Percentiles rank a stretch among this genome's conserved stretches.
phyloP scores from a whole-genome alignment of 192 early-diverging fungal species.

The Backusella tuberculispora region DNA sequence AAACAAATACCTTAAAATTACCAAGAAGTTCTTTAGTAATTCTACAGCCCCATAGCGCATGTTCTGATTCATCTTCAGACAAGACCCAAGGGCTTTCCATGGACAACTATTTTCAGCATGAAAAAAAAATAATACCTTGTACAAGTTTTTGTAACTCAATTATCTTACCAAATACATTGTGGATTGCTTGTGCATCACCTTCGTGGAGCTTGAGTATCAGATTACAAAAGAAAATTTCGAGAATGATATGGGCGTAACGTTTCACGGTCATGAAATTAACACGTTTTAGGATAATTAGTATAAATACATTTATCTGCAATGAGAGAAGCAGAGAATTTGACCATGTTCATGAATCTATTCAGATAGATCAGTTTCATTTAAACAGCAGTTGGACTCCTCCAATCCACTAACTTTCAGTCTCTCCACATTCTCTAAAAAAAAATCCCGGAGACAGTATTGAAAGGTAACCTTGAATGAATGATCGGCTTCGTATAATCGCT shows the following conservation, averaged over 20 bases:
- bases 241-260: slow-evolving; percentile 61
- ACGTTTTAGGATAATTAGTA: slow-evolving; percentile 77
- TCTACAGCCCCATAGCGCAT: slow-evolving; percentile 67
- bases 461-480: slow-evolving; percentile 89
- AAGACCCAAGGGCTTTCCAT: slow-evolving; percentile 57
- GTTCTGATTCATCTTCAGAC: slow-evolving; percentile 62
- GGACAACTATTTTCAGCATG: slow-evolving; percentile 74
- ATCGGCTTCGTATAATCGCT: slow-evolving; percentile 76
- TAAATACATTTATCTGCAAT: slow-evolving; percentile 69
- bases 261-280: slow-evolving; percentile 74
- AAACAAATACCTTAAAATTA: background rate
- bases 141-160: slow-evolving; percentile 66
- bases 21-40: slow-evolving; percentile 61
- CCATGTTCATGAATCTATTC: slow-evolving; percentile 80
- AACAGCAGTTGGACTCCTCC: slow-evolving; percentile 43
- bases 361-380: too few relatives aligned
- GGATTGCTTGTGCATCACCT: slow-evolving; percentile 52
- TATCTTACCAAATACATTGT: slow-evolving; percentile 60
- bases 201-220: slow-evolving; percentile 63
- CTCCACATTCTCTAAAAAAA: slow-evolving; percentile 80
- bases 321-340: slow-evolving; percentile 83
- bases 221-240: slow-evolving; percentile 74
- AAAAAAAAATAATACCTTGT: slow-evolving; percentile 82
- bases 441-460: slow-evolving; percentile 96
- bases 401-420: slow-evolving; percentile 76